A percentile compares a stretch with the other conserved stretches of the same genome.
Conservation (phyloP, 2,329 filamentous ascomycete species). For the Harringtonia lauricola region DNA sequence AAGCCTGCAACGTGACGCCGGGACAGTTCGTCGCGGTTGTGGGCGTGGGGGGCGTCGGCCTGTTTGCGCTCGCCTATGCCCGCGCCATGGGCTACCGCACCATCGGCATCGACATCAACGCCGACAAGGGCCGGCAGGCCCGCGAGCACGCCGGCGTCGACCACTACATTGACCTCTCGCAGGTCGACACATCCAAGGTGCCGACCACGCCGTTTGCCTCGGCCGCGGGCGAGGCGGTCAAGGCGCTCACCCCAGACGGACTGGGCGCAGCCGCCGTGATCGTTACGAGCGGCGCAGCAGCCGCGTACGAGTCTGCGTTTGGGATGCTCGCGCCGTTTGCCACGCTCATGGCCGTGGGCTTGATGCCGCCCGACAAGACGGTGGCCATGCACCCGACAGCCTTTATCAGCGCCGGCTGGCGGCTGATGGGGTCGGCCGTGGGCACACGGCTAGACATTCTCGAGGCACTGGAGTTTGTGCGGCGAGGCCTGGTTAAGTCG, state of each 20-base stretch:
- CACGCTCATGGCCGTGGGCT: conserved; percentile 27
- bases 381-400: conserved; percentile 22
- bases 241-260: conserved; percentile 13
- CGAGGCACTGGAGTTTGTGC: conserved; percentile 28
- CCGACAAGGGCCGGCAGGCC: conserved; percentile 16
- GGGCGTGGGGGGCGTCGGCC: conserved; percentile 28
- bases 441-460: conserved; percentile 26
- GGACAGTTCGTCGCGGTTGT: conserved; percentile 26
- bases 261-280: conserved; percentile 18
- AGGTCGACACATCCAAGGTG: conserved; percentile 2
- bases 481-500: conserved; percentile 20
- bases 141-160: conserved; percentile 21
- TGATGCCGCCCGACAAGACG: conserved; percentile 17
- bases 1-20: conserved; percentile 17
- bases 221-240: conserved; percentile 15
- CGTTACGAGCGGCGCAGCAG: conserved; percentile 17
- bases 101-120: conserved; percentile 25
- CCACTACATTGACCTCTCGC: conserved; percentile 23
- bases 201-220: conserved; percentile 5
- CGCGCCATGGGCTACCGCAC: conserved; percentile 30
- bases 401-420: conserved; percentile 23
- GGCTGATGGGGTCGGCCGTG: conserved; percentile 23
- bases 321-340: conserved; percentile 25
- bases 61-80: conserved; percentile 26
- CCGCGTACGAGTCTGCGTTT: conserved; percentile 23